These are phyloP conservation scores for Persicaria maculosa DNA, from an alignment of 148 eudicot genomes.

Conservation along the genomic window DNA sequence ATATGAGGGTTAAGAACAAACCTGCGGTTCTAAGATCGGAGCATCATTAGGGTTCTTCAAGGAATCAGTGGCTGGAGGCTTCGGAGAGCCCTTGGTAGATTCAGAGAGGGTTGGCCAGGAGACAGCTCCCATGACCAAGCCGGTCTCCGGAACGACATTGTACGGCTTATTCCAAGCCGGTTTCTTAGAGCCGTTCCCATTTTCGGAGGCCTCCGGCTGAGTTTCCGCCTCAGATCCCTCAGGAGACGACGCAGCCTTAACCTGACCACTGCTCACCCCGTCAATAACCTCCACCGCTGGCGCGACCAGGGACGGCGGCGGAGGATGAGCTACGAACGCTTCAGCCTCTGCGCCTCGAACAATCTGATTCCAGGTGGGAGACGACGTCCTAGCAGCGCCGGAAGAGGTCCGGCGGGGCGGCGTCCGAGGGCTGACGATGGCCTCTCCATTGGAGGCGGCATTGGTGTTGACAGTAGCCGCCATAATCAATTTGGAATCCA, in stretches of 20 bases:
- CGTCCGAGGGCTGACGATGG: background rate
- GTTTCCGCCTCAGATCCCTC: conserved; percentile 19
- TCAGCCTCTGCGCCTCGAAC: background rate
- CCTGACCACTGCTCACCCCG: background rate
- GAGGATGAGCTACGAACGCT: background rate
- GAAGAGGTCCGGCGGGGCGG: background rate
- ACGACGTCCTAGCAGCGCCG: background rate
- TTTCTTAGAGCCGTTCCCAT: conserved; percentile 44
- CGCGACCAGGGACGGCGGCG: background rate
- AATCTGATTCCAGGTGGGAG: background rate
- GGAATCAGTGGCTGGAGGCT: conserved; percentile 41
- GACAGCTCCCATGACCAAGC: background rate
- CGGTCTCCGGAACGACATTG: background rate
- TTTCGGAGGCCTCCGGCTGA: conserved; percentile 24
- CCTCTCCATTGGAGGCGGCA: background rate
- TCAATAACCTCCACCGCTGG: background rate
- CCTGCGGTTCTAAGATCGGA: conserved; percentile 17
- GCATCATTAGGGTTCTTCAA: conserved; percentile 36
- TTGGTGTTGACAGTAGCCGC: conserved; percentile 8
- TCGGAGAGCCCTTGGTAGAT: conserved; percentile 54
- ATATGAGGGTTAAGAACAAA: background rate
- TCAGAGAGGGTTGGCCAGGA: background rate
- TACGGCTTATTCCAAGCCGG: conserved; percentile 24
- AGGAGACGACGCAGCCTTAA: conserved; percentile 4
- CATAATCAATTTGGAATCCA: background rate